Evolutionary conservation across 345 rosid species (phyloP), one percentile per base, ranked within the genome.

Genomic region (Salix brachista): DNA sequence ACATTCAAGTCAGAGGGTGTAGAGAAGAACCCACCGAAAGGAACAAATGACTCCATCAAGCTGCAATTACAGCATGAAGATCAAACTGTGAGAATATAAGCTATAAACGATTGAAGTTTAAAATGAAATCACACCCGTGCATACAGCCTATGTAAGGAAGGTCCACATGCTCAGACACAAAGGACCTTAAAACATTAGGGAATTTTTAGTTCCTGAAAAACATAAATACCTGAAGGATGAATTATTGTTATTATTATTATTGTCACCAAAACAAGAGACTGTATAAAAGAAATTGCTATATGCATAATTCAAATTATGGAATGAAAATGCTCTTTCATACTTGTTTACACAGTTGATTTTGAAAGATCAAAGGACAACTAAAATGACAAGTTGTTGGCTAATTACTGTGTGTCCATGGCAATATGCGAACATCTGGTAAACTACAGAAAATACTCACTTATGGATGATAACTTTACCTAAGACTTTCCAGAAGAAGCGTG

Each of bases 21-120:
- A 30, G 94, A 77, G 79, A 91, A 90, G 82, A 90, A 85, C 46
- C 97, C 94, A 71, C 92, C 89, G 78, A 91, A 85, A 36, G 97
- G 94, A 39, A 91, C 89, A 78, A 90, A 90, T 0, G 97, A 91
- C 74, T 85, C 88, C 94, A 89, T 85, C 80, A 90, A 92, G 87
- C 94, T 88, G 94, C 52, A 82, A 78, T 76, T 21, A 54, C 61
- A 70, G 72, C 82, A 84, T 77, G 76, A 82, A 77, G 78, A 82
- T 37, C 66, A 67, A 80, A 83, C 83, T 74, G 86, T 82, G 80
- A 84, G 87, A 88, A 73, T 82, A 75, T 10, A 36, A 56, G 74
- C 60, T 28, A 41, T 8, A 28, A 72, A 61, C 19, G 34, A 80
- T 67, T 34, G 76, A 79, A 65, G 73, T 83, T 42, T 72, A 74